Percentiles rank a stretch among this genome's conserved stretches.
Evolutionary conservation across 768 basidiomycete species (phyloP).

Genomic region (Mycena capillaripes): DNA sequence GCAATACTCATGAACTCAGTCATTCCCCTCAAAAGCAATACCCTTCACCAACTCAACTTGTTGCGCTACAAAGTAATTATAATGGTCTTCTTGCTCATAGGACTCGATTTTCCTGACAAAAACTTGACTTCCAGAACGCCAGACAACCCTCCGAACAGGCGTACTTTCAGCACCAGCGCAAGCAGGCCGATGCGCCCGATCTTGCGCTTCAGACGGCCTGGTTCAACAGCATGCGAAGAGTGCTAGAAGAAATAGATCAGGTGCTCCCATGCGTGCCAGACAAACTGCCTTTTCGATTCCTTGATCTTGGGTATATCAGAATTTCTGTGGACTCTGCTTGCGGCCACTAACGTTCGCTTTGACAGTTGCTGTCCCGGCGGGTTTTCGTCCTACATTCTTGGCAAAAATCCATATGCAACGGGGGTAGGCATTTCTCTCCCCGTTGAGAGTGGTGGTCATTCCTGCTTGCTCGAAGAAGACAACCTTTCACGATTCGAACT

Average conservation of each 20-base stretch:
- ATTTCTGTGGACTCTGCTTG: not conserved
- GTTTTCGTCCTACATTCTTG: slow-evolving; percentile 46
- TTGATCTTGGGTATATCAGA: slow-evolving; percentile 44
- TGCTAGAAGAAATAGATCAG: slow-evolving; percentile 43
- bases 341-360: not conserved
- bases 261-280: slow-evolving; percentile 33
- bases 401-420: slow-evolving; percentile 38
- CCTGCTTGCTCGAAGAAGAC: slow-evolving; percentile 39
- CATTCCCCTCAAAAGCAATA: slow-evolving; percentile 20
- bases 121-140: not conserved
- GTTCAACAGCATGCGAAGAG: slow-evolving; percentile 39
- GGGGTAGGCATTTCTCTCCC: slow-evolving; percentile 44
- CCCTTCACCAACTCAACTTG: slow-evolving; percentile 25
- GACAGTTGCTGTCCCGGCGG: slow-evolving; percentile 48
- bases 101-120: not conserved
- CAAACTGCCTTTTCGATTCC: slow-evolving; percentile 37
- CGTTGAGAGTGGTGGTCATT: slow-evolving; percentile 43
- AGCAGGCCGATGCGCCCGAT: slow-evolving; percentile 35
- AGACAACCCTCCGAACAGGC: slow-evolving; percentile 24
- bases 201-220: slow-evolving; percentile 33
- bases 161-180: slow-evolving; percentile 32
- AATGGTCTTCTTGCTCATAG: too few species aligned
- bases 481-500: slow-evolving; percentile 40
- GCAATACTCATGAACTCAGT: slow-evolving; percentile 26
- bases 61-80: slow-evolving; percentile 31